Evolutionary conservation across 352 stramenopile species (phyloP), one percentile per base, ranked within the genome.

Genomic region (Thalassiosira hispida): DNA sequence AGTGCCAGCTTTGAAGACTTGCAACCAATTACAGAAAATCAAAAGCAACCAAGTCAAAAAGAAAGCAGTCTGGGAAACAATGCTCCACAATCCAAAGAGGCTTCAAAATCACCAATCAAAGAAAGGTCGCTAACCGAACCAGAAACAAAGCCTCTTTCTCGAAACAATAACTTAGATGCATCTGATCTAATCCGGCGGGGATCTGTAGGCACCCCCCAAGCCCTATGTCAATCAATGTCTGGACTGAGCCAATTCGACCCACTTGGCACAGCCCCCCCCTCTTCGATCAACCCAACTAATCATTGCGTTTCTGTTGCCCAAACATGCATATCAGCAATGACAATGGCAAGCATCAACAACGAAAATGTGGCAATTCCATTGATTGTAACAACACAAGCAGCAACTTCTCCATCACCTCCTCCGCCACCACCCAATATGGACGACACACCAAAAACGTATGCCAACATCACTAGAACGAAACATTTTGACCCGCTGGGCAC

Each of bases 201-300:
- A 44, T 42, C 55, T 3, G 2, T 64, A 27, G 9, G 11, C 29
- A 47, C 33, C 40, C 22, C 51, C 42, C 31, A 29, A 61, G 33
- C 49, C 18, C n/a, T 25, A 25, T 22, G 23, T 46, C 53, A 63
- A 46, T 63, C 53, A 22, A 38, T 29, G 18, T 29, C 25, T 4
- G 57, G 57, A 55, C 22, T 55, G 11, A 31, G 57, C n/a, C 46
- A n/a, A 69, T 77, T 77, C 22, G 68, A 77, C 35, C 69, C 57
- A 20, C 57, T 77, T 55, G 59, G 40, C 20, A 42, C 52, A 22
- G 29, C 27, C 33, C 49, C 31, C 20, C 18, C 56, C 9, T 23
- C 62, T 47, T 14, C 16, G 18, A 35, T 51, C 14, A 12, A 14
- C 47, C 14, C 22, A 27, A n/a, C 23, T n/a, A 63, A 63, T 57